Percentiles rank a stretch among this genome's conserved stretches.
Evolutionary conservation across 345 rosid genomes (phyloP).

Genomic region (Populus simonii): DNA sequence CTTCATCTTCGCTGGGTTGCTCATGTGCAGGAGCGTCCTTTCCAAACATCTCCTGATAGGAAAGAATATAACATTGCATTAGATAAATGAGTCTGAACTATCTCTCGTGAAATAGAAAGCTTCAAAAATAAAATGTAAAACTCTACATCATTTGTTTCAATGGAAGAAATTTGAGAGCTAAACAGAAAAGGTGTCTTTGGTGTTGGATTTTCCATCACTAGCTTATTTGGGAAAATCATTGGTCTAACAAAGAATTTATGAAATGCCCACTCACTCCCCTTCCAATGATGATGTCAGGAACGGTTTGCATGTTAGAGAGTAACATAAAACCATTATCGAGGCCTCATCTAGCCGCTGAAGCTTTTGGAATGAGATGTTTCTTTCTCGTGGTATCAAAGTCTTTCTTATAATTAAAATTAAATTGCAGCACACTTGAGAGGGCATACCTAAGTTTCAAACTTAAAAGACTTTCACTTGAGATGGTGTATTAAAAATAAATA

Average conservation of each 20-base stretch:
- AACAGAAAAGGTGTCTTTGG: background rate
- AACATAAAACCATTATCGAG: no score
- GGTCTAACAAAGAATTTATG: background rate
- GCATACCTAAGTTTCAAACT: no score
- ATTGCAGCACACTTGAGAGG: no score
- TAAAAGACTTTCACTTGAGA: no score
- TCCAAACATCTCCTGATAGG: conserved; percentile 88
- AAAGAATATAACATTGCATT: conserved; percentile 10
- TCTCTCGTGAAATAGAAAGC: background rate
- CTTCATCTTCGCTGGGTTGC: conserved; percentile 93
- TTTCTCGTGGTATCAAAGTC: no score
- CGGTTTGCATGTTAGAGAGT: background rate
- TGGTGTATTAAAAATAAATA: no score
- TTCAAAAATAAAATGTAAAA: background rate
- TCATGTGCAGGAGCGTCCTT: conserved; percentile 71
- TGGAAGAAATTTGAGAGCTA: background rate
- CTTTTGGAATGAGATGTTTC: no score
- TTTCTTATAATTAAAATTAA: no score
- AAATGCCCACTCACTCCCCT: background rate
- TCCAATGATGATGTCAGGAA: background rate
- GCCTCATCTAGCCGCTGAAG: no score
- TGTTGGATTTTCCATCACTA: background rate
- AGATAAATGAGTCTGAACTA: background rate
- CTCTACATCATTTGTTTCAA: background rate
- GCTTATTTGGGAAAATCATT: background rate